A percentile compares a stretch with the other conserved stretches of the same genome.
Conservation (phyloP, 2,329 filamentous ascomycete species). For the Sporothrix luriei region DNA sequence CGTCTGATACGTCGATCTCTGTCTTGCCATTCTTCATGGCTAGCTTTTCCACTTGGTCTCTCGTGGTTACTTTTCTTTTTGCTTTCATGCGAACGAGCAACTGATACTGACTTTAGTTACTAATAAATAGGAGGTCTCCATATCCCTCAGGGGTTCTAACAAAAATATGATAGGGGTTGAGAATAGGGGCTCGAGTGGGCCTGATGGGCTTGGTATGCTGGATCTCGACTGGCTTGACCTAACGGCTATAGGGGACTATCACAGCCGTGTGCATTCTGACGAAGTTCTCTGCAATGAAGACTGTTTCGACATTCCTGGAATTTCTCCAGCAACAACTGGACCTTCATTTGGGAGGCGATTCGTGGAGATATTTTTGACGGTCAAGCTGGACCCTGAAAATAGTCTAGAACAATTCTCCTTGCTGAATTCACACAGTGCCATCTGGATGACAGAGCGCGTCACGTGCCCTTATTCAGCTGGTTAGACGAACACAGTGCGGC, state of each 20-base stretch:
- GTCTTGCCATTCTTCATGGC: background rate
- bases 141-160: constrained; percentile 16
- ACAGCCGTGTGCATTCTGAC: constrained; percentile 11
- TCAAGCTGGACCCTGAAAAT: constrained; percentile 14
- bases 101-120: too few relatives aligned
- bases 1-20: too few relatives aligned
- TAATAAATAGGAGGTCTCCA: constrained; percentile 13
- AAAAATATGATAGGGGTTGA: background rate
- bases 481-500: constrained; percentile 5
- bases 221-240: background rate
- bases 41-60: background rate
- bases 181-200: constrained; percentile 21
- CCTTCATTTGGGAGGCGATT: background rate
- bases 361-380: background rate
- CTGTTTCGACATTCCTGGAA: background rate
- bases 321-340: background rate
- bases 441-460: background rate
- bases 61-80: background rate
- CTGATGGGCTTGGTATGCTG: background rate
- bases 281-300: constrained; percentile 4
- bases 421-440: background rate
- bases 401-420: background rate
- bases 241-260: background rate
- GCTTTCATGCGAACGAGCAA: background rate
- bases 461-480: background rate